Percentiles rank a stretch among this genome's conserved stretches.
Evolutionary conservation across 2,329 filamentous ascomycete species (phyloP).

Genomic region (Stagonosporopsis tanaceti): DNA sequence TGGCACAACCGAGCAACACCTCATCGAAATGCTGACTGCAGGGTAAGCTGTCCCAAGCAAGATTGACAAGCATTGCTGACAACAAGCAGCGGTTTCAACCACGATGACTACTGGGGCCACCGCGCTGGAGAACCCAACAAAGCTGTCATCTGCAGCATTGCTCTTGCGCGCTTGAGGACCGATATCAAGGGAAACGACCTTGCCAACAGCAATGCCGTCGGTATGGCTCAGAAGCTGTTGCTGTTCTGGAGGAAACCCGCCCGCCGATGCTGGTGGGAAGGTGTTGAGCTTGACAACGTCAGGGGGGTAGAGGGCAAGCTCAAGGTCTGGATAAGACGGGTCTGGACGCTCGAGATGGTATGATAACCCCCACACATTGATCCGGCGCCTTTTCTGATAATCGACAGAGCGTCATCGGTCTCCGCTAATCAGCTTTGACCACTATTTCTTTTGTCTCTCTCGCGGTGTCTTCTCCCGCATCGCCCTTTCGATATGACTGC

Average conservation of each 20-base stretch:
- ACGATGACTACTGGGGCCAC: constrained; percentile 94
- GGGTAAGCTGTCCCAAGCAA: constrained; percentile 68
- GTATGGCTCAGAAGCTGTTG: constrained; percentile 97
- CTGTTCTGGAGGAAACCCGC: constrained; percentile 99
- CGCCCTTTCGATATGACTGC: constrained; percentile 1
- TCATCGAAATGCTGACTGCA: constrained; percentile 99
- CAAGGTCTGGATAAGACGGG: constrained; percentile 97
- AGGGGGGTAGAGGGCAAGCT: constrained; percentile 90
- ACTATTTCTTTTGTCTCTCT: constrained; percentile 11
- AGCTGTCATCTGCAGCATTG: constrained; percentile 96
- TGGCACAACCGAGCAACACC: constrained; percentile 94
- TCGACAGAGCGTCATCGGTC: constrained; percentile 78
- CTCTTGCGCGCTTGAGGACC: constrained; percentile 88
- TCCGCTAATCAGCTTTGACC: constrained; percentile 63
- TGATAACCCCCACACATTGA: constrained; percentile 3
- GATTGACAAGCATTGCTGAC: constrained; percentile 4
- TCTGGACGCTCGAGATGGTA: constrained; percentile 98
- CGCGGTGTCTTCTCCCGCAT: constrained; percentile 1
- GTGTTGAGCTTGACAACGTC: constrained; percentile 87
- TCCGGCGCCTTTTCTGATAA: constrained; percentile 22
- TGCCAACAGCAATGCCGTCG: constrained; percentile 78
- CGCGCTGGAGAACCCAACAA: constrained; percentile 98
- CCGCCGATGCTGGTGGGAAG: constrained; percentile 98
- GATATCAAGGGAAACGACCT: constrained; percentile 83
- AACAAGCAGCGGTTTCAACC: constrained; percentile 82